Conservation (phyloP, 2,329 filamentous ascomycete genomes). For the Leptographium radiaticola region DNA sequence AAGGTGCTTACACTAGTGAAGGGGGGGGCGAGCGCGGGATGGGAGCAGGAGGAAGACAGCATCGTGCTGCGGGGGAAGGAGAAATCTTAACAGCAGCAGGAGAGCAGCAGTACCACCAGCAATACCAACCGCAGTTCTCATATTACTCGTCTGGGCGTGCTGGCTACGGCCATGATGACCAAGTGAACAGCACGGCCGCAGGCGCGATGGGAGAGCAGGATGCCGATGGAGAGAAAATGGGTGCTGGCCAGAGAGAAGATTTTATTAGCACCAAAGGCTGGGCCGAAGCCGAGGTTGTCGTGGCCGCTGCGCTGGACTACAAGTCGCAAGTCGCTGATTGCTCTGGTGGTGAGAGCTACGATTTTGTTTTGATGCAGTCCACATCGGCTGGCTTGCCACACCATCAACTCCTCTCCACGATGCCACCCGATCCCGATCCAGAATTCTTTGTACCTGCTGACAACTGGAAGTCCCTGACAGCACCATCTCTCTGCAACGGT, state of each 20-base stretch:
- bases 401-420: too few species aligned
- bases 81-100: not conserved
- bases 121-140: conserved; percentile 2
- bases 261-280: too few species aligned
- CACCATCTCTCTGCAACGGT: not conserved
- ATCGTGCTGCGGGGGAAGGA: not conserved
- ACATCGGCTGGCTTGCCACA: too few species aligned
- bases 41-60: not conserved
- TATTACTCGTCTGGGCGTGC: not conserved
- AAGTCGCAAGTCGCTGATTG: too few species aligned
- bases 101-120: conserved; percentile 2
- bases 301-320: too few species aligned
- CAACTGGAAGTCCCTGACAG: not conserved
- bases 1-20: not conserved
- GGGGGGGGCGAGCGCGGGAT: not conserved
- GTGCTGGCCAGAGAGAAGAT: not conserved
- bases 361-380: too few species aligned
- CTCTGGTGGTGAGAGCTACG: too few species aligned
- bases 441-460: not conserved
- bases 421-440: too few species aligned
- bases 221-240: not conserved
- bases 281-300: too few species aligned
- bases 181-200: not conserved
- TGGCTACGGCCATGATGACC: not conserved
- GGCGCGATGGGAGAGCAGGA: not conserved